Evolutionary conservation across 2,329 filamentous ascomycete genomes (phyloP), one percentile per base, ranked within the genome.

Genomic region (Sporothrix luriei): DNA sequence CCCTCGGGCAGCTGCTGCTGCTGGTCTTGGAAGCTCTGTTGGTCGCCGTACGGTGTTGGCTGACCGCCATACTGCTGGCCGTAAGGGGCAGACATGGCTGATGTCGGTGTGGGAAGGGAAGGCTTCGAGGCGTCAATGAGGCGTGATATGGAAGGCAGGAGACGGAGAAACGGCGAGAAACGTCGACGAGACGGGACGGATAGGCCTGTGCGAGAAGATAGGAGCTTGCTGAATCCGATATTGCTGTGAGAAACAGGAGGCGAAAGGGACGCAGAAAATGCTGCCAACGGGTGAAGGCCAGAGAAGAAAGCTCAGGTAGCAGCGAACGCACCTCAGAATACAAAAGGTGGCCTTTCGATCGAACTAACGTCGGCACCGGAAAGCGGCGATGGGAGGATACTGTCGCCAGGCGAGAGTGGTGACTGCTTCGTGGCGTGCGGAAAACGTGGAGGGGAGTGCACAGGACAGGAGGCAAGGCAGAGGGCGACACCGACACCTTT

Each of bases 61-160:
- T 71, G 72, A 43, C 65, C 73, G 69, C 72, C 71, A 69, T 73
- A 74, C 40, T 71, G 71, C 68, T 74, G 73, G 69, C 82, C 84
- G 72, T 87, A 84, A 73, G 84, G 84, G 75, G 84, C 84, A 76
- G 86, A 85, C 86, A 88, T 88, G 77, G 76, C 81, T 75, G 76
- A 74, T 76, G 75, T 73, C 38, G 65, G 46, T 68, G 64, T 69
- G 68, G 14, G 13, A 4, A 71, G 71, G 40, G 51, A 54, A 24
- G 40, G 24, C 5, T 33, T 24, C 21, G 65, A 21, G 52, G 26
- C 11, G 26, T 55, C 40, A 43, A 68, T 57, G 65, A 16, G 16
- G 51, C 26, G 52, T 14, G 40, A 7, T 11, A 16, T 24, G 26
- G 19, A 38, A 24, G 16, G 43, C 11, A 33, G 24, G 16, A 33